Conservation (phyloP, 2,329 filamentous ascomycete genomes). For the Microcyclospora tardicrescens region DNA sequence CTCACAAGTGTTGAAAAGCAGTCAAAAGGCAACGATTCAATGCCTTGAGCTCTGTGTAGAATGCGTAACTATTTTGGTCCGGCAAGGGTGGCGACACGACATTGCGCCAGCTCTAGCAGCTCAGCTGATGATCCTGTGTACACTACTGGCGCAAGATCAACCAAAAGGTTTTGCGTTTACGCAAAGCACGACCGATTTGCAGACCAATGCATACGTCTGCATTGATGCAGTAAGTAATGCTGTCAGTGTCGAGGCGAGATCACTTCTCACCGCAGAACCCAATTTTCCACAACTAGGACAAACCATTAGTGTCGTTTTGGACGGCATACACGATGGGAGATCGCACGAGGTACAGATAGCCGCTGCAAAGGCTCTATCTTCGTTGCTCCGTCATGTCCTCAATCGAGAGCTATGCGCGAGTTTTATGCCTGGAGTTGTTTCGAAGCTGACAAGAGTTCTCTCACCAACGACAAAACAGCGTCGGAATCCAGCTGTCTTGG, state of each 20-base stretch:
- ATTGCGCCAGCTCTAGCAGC: slow-evolving; percentile 62
- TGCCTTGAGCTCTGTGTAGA: slow-evolving; percentile 64
- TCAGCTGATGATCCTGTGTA: slow-evolving; percentile 74
- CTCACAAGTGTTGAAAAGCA: slow-evolving; percentile 69
- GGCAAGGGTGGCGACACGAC: slow-evolving; percentile 63
- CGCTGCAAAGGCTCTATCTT: slow-evolving; percentile 51
- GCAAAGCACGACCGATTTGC: slow-evolving; percentile 60
- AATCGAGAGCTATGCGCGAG: slow-evolving; percentile 66
- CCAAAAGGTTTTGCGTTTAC: slow-evolving; percentile 42
- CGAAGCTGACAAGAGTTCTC: slow-evolving; percentile 62
- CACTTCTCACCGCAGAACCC: slow-evolving; percentile 40
- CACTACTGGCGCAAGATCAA: slow-evolving; percentile 64
- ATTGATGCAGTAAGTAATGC: slow-evolving; percentile 53
- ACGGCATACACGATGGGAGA: slow-evolving; percentile 51
- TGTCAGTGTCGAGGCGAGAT: slow-evolving; percentile 27
- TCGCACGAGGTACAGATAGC: slow-evolving; percentile 58
- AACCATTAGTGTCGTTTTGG: slow-evolving; percentile 65
- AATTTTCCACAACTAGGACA: slow-evolving; percentile 71
- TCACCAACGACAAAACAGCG: slow-evolving; percentile 53
- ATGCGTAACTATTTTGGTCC: slow-evolving; percentile 60
- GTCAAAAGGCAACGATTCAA: slow-evolving; percentile 56
- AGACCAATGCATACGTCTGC: slow-evolving; percentile 56
- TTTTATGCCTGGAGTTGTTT: slow-evolving; percentile 80
- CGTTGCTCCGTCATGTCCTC: slow-evolving; percentile 50
- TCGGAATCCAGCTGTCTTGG: slow-evolving; percentile 50